Conservation (phyloP, 2,329 filamentous ascomycete species). For the Hypoxylon rubiginosum region DNA sequence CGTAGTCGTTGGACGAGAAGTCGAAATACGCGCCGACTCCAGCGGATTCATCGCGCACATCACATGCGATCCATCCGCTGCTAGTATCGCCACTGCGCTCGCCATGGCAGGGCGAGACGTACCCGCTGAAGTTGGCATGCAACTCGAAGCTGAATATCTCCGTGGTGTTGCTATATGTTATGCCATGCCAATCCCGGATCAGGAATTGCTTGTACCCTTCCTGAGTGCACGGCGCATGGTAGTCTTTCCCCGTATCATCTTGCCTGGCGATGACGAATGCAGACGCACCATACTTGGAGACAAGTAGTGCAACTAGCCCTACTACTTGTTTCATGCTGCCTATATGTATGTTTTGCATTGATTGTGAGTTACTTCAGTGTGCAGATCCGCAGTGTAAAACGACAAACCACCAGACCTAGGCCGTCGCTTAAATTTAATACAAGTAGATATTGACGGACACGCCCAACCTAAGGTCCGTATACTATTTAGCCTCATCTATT, state of each 20-base stretch:
- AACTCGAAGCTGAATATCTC: slow-evolving; percentile 26
- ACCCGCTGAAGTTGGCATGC: slow-evolving; percentile 24
- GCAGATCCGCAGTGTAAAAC: background rate
- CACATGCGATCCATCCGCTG: slow-evolving; percentile 22
- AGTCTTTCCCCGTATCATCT: background rate
- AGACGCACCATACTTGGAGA: background rate
- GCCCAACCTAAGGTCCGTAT: background rate
- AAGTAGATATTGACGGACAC: background rate
- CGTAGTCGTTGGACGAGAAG: slow-evolving; percentile 30
- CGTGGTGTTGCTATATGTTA: slow-evolving; percentile 12
- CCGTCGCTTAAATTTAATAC: background rate
- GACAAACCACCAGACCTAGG: background rate
- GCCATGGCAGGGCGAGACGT: slow-evolving; percentile 17
- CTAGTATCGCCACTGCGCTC: slow-evolving; percentile 16
- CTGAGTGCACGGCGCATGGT: slow-evolving; percentile 16
- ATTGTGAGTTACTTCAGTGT: background rate
- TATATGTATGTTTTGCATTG: background rate
- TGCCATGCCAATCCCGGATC: slow-evolving; percentile 27
- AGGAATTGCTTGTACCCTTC: slow-evolving; percentile 12
- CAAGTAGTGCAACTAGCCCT: slow-evolving; percentile 9
- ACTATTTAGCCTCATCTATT: slow-evolving; percentile 29
- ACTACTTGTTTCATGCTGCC: background rate
- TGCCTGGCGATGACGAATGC: background rate
- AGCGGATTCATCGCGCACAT: background rate
- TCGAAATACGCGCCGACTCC: slow-evolving; percentile 14